These are phyloP conservation scores for Rheum nobile DNA, from an alignment of 148 eudicot species.

Conservation along the genomic window DNA sequence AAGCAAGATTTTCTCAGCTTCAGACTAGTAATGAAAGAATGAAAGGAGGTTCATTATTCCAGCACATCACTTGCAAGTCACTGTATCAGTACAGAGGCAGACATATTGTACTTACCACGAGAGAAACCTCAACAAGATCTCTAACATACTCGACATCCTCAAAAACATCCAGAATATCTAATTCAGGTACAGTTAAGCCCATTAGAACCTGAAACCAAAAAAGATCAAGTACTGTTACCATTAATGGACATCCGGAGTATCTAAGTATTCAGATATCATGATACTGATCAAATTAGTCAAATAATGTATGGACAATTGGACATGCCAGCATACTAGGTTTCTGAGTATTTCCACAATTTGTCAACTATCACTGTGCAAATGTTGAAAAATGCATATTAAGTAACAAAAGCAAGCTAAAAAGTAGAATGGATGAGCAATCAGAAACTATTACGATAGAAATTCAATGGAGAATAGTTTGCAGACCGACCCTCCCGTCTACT, in stretches of 20 bases:
- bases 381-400: not conserved
- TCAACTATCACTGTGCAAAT: not conserved
- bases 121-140: conserved; percentile 34
- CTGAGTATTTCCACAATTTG: not conserved
- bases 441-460: not conserved
- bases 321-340: not conserved
- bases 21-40: not conserved
- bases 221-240: not conserved
- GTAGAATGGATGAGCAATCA: not conserved
- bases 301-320: not conserved
- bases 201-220: conserved; percentile 35
- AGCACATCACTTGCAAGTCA: not conserved
- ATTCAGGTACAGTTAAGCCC: conserved; percentile 39
- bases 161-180: conserved; percentile 42
- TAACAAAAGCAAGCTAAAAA: not conserved
- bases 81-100: not conserved
- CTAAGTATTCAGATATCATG: not conserved
- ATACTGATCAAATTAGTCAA: not conserved
- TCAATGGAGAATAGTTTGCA: not conserved
- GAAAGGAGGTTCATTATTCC: not conserved
- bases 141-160: conserved; percentile 64
- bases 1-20: not conserved
- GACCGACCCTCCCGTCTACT: conserved; percentile 67
- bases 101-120: conserved; percentile 18
- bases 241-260: not conserved